phyloP scores from a whole-genome alignment of 257 asterid species.

The Jacaranda mimosifolia region DNA sequence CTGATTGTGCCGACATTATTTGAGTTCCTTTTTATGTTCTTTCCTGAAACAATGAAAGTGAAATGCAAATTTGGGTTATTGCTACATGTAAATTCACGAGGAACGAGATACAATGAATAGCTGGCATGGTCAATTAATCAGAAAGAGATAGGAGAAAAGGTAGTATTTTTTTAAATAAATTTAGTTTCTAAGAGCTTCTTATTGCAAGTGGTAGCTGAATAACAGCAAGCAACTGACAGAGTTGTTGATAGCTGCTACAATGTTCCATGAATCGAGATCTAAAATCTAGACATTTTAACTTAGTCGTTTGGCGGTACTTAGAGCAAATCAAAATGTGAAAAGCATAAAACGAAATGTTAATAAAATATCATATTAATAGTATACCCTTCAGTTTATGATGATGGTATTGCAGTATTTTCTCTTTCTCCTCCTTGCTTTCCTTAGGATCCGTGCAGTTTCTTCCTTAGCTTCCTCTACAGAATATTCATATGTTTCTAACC shows the following conservation, averaged over 20 bases:
- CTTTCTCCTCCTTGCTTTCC: constrained; percentile 90
- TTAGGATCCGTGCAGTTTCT: constrained; percentile 73
- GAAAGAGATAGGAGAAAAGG: constrained; percentile 24
- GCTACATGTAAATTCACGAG: neutral
- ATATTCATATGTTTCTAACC: constrained; percentile 43
- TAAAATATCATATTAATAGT: neutral
- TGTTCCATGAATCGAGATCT: neutral
- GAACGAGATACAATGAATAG: neutral
- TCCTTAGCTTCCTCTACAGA: constrained; percentile 60
- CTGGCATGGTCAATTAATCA: neutral
- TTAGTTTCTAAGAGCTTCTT: constrained; percentile 2
- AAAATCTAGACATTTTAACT: neutral
- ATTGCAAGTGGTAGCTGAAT: constrained; percentile 21
- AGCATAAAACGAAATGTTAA: constrained; percentile 17
- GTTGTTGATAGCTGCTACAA: neutral
- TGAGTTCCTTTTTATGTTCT: constrained; percentile 26
- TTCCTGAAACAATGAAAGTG: constrained; percentile 34
- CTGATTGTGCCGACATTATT: constrained; percentile 28
- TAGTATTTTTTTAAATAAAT: constrained; percentile 9
- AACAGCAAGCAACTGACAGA: constrained; percentile 22
- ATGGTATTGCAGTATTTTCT: constrained; percentile 73
- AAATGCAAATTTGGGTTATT: constrained; percentile 11
- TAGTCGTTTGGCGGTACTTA: neutral
- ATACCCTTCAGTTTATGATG: constrained; percentile 76
- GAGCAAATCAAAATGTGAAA: constrained; percentile 4